These are phyloP conservation scores for Spencermartinsiella ligniputridi DNA, from an alignment of 1,139 yeast genomes.

Conservation along the genomic window DNA sequence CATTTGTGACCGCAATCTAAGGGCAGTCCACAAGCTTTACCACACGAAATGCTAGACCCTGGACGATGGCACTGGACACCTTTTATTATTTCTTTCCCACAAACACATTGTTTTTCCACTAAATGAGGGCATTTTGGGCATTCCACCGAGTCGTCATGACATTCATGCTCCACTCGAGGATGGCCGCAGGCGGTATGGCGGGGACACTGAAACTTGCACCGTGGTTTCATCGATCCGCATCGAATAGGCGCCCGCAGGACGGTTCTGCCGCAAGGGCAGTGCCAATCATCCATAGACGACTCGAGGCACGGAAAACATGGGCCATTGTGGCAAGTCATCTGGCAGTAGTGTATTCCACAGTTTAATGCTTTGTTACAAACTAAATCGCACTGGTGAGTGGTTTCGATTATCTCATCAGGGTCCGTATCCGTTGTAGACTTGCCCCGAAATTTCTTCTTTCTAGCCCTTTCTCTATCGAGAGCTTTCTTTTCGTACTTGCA, in stretches of 20 bases:
- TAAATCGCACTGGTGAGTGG: constrained; percentile 70
- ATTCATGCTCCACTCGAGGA: constrained; percentile 61
- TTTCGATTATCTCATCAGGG: constrained; percentile 59
- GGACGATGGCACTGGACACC: constrained; percentile 70
- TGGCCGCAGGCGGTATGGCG: constrained; percentile 75
- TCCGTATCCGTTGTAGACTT: constrained; percentile 19
- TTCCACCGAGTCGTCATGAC: constrained; percentile 58
- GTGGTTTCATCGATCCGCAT: constrained; percentile 72
- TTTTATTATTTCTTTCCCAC: constrained; percentile 59
- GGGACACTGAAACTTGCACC: constrained; percentile 65
- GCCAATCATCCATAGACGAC: constrained; percentile 73
- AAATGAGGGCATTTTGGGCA: constrained; percentile 80
- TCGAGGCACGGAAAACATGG: constrained; percentile 82
- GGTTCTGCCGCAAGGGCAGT: constrained; percentile 83
- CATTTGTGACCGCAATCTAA: constrained; percentile 73
- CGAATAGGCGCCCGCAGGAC: constrained; percentile 80
- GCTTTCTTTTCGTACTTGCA: constrained; percentile 67
- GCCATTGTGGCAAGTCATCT: constrained; percentile 76
- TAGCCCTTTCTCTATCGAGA: constrained; percentile 53
- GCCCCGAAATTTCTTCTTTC: constrained; percentile 43
- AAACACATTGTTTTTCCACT: constrained; percentile 62
- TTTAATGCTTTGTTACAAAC: constrained; percentile 61
- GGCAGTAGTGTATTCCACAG: constrained; percentile 74
- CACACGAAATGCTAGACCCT: constrained; percentile 57
- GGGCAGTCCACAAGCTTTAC: constrained; percentile 53